phyloP scores from a whole-genome alignment of 768 basidiomycete species.

The Boletus rubescentipes region DNA sequence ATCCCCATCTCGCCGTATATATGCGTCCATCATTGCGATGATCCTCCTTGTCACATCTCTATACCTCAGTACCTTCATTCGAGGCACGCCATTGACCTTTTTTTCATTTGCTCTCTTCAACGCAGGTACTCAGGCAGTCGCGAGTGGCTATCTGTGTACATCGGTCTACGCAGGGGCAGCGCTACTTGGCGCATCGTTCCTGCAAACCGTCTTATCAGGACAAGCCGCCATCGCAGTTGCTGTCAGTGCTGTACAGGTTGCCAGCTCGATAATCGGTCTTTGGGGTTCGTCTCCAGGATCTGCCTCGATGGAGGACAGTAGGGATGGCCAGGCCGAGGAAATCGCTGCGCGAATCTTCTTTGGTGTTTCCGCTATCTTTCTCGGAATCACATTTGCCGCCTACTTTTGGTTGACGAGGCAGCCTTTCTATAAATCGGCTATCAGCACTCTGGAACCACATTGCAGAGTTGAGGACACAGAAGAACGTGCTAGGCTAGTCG shows the following conservation, averaged over 20 bases:
- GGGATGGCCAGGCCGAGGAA: slow-evolving; percentile 55
- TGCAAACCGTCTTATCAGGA: slow-evolving; percentile 79
- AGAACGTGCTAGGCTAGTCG: slow-evolving; percentile 36
- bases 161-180: slow-evolving; percentile 80
- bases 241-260: slow-evolving; percentile 73
- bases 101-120: slow-evolving; percentile 64
- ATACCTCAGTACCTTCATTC: slow-evolving; percentile 64
- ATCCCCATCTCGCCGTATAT: slow-evolving; percentile 58
- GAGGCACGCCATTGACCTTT: slow-evolving; percentile 53
- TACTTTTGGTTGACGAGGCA: slow-evolving; percentile 58
- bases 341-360: slow-evolving; percentile 76
- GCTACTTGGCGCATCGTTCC: slow-evolving; percentile 68
- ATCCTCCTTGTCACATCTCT: slow-evolving; percentile 56
- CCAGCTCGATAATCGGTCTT: slow-evolving; percentile 60
- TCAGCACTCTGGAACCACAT: slow-evolving; percentile 45
- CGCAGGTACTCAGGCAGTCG: slow-evolving; percentile 55
- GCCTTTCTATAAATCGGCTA: slow-evolving; percentile 57
- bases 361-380: slow-evolving; percentile 63
- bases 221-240: slow-evolving; percentile 85
- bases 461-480: slow-evolving; percentile 24
- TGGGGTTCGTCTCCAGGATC: slow-evolving; percentile 40
- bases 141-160: slow-evolving; percentile 75
- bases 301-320: slow-evolving; percentile 13
- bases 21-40: slow-evolving; percentile 49
- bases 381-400: slow-evolving; percentile 51